Base-by-base conservation (phyloP, 139 green algal genomes). In the Coelastrella sp. region DNA sequence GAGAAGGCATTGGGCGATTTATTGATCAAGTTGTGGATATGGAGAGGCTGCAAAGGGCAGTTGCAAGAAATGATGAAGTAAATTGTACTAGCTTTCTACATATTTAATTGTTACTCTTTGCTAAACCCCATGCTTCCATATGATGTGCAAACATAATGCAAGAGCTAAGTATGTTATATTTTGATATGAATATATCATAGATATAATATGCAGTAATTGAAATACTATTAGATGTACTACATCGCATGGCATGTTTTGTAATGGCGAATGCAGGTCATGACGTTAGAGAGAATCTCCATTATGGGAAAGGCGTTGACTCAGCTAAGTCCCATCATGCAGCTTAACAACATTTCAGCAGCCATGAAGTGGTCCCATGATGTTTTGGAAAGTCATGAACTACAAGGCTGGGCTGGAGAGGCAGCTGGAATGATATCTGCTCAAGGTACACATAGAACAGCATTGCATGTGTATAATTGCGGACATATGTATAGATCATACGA, bases 11-110 rank as follows among this genome's bases (percentile, higher is more conserved):
- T 4, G 50, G 73, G 9, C 2, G 13, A 21, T 57, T 81, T 57
- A 23, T 81, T 19, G 73, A 81, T 50, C 25, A 17, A 17, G 32
- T 81, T 32, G 32, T 32, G 17, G 50, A 81, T 37, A 66, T 50
- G 73, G 7, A 66, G 17, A 30, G 73, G 2, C 30, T 81, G 48
- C 32, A 67, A 17, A 48, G 73, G 13, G 11, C 50, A 19, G 48
- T 81, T 6, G 30, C 73, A 32, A 48, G 73, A 9, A 81, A 48
- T 25, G 73, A 81, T 35, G 50, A 81, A 50, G 73, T 81, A 57
- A 21, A 41, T 7, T n/a, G 2, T 43, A 21, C 11, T 23, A 40
- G 11, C 40, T 41, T n/a, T n/a, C n/a, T n/a, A n/a, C n/a, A n/a
- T n/a, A n/a, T n/a, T n/a, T n/a, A n/a, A n/a, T n/a, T n/a, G n/a